phyloP scores from a whole-genome alignment of 2,329 filamentous ascomycete genomes.

The Myriosclerotinia duriaeana region DNA sequence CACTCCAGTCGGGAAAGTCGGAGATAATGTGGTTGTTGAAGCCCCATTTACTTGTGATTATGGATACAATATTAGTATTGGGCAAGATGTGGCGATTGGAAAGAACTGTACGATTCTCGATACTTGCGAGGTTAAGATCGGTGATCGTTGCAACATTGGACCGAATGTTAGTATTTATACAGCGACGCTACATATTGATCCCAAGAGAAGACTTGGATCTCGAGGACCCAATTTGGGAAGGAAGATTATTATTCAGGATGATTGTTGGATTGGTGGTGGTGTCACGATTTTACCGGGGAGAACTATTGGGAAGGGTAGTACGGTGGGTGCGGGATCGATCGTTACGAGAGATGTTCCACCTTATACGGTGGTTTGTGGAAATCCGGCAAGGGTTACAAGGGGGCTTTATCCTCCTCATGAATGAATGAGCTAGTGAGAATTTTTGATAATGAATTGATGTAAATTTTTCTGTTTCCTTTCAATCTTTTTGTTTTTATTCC shows the following conservation, averaged over 20 bases:
- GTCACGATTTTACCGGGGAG: slow-evolving; percentile 60
- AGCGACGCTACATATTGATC: slow-evolving; percentile 69
- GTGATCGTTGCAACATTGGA: slow-evolving; percentile 73
- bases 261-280: slow-evolving; percentile 64
- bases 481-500: background rate
- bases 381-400: slow-evolving; percentile 40
- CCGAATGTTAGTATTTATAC: slow-evolving; percentile 86
- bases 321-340: slow-evolving; percentile 54
- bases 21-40: slow-evolving; percentile 76
- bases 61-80: slow-evolving; percentile 90
- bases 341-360: slow-evolving; percentile 48
- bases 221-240: slow-evolving; percentile 70
- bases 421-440: background rate
- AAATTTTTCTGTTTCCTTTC: background rate
- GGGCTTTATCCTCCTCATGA: slow-evolving; percentile 34
- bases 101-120: slow-evolving; percentile 85
- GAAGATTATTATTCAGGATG: slow-evolving; percentile 72
- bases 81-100: slow-evolving; percentile 79
- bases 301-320: slow-evolving; percentile 53
- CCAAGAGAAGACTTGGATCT: slow-evolving; percentile 70
- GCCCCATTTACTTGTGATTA: slow-evolving; percentile 92
- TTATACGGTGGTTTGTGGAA: slow-evolving; percentile 41
- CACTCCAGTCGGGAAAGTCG: slow-evolving; percentile 61
- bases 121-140: slow-evolving; percentile 78
- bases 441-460: background rate